phyloP scores from a whole-genome alignment of 2,329 filamentous ascomycete genomes.

The Rugonectria rugulosa region DNA sequence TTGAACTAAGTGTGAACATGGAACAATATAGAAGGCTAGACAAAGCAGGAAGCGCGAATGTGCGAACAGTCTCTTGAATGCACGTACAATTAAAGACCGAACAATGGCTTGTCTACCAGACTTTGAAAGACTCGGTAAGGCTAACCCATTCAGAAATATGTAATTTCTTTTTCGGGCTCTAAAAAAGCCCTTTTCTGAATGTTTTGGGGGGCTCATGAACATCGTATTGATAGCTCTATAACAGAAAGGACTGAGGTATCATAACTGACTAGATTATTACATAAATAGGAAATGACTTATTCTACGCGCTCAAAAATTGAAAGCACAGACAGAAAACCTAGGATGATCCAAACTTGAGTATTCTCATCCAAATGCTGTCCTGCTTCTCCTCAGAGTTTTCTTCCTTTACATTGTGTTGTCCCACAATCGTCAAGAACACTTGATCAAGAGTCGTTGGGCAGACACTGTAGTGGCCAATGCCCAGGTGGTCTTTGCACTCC shows the following conservation, averaged over 20 bases:
- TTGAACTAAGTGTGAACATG: too few species aligned
- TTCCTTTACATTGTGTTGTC: constrained; percentile 79
- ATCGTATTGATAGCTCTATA: neutral
- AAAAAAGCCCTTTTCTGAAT: too few species aligned
- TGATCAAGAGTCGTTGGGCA: constrained; percentile 88
- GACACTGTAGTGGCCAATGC: constrained; percentile 86
- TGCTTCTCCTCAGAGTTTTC: constrained; percentile 63
- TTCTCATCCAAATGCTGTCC: constrained; percentile 32
- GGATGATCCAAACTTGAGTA: constrained; percentile 35
- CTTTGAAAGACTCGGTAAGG: too few species aligned
- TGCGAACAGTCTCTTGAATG: too few species aligned
- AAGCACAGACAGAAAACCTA: constrained; percentile 12
- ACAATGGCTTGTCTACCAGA: too few species aligned
- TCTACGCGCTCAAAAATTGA: neutral
- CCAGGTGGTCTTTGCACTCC: constrained; percentile 70
- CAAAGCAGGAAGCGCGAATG: too few species aligned
- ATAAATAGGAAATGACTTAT: neutral
- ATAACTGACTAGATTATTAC: neutral
- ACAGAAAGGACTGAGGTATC: neutral
- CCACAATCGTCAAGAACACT: constrained; percentile 87
- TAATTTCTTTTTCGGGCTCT: too few species aligned
- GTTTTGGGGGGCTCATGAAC: too few species aligned
- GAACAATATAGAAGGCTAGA: too few species aligned
- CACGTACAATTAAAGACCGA: too few species aligned
- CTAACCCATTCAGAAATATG: too few species aligned